Percentiles rank a stretch among this genome's conserved stretches.
These are phyloP conservation scores for Sextonia rubra DNA, from an alignment of 164 flowering plant genomes.

Conservation along the genomic window DNA sequence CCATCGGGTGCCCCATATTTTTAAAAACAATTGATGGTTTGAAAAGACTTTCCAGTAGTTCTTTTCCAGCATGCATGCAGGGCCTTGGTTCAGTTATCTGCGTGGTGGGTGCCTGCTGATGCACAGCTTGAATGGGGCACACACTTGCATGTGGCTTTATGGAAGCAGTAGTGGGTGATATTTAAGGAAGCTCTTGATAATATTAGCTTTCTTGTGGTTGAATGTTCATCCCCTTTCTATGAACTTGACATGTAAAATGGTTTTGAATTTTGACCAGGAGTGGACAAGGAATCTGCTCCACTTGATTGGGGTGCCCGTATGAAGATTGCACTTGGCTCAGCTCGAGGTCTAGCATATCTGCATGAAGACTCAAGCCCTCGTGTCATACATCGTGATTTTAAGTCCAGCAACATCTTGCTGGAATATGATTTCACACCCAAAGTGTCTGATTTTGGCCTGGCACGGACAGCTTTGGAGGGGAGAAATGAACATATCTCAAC, in stretches of 20 bases:
- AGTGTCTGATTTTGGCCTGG: constrained; percentile 94
- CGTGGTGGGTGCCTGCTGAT: neutral
- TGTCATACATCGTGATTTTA: constrained; percentile 94
- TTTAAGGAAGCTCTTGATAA: too few relatives aligned
- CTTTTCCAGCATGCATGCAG: neutral
- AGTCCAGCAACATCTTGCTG: constrained; percentile 87
- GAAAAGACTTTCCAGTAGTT: neutral
- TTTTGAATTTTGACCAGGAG: constrained; percentile 35
- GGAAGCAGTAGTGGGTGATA: neutral
- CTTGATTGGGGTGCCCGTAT: constrained; percentile 81
- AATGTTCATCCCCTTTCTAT: too few relatives aligned
- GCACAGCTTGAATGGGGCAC: neutral
- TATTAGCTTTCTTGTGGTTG: too few relatives aligned
- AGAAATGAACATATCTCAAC: constrained; percentile 75
- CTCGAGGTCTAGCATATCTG: constrained; percentile 90
- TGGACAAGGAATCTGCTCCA: constrained; percentile 64
- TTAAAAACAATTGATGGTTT: neutral
- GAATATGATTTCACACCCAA: constrained; percentile 90
- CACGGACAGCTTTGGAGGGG: constrained; percentile 72
- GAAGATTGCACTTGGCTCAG: constrained; percentile 96
- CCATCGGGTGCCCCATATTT: neutral
- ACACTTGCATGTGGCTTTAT: neutral
- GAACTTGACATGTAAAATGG: neutral
- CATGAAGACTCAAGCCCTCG: constrained; percentile 97
- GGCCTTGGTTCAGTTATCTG: neutral